Evolutionary conservation across 73 alveolate species (phyloP).

Genomic region (Tetrahymena borealis): DNA sequence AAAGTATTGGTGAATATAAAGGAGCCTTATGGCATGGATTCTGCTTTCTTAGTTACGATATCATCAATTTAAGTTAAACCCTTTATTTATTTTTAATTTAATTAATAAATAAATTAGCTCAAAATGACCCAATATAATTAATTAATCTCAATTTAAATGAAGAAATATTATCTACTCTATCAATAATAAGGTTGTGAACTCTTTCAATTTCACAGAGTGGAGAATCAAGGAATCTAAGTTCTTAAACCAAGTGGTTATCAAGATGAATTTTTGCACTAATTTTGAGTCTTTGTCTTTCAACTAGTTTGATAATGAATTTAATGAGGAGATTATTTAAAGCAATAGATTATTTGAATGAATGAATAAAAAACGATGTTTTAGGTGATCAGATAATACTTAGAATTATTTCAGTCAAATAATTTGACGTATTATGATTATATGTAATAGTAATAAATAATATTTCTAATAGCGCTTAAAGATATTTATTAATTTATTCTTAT

Average conservation of each 20-base stretch:
- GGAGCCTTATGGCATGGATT: constrained; percentile 32
- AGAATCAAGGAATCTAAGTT: constrained; percentile 28
- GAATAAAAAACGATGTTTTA: neutral
- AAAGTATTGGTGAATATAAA: constrained; percentile 26
- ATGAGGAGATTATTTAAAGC: neutral
- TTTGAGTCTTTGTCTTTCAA: neutral
- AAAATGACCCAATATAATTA: no score
- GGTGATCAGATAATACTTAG: no score
- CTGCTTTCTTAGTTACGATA: constrained; percentile 1
- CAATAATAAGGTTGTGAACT: constrained; percentile 32
- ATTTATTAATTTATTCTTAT: no score
- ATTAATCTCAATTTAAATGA: neutral
- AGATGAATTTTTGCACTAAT: constrained; percentile 4
- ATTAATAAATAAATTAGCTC: no score
- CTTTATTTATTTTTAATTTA: no score
- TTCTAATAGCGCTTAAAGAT: no score
- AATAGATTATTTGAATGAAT: neutral
- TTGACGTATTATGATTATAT: no score
- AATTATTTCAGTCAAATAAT: no score
- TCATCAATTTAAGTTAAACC: constrained; percentile 28
- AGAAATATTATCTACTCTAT: neutral
- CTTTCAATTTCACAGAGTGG: constrained; percentile 41
- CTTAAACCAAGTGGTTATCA: constrained; percentile 23
- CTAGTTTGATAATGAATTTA: neutral
- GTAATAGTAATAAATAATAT: no score